Base-by-base conservation (phyloP, 2,329 filamentous ascomycete species). In the Trichoderma hamatum region DNA sequence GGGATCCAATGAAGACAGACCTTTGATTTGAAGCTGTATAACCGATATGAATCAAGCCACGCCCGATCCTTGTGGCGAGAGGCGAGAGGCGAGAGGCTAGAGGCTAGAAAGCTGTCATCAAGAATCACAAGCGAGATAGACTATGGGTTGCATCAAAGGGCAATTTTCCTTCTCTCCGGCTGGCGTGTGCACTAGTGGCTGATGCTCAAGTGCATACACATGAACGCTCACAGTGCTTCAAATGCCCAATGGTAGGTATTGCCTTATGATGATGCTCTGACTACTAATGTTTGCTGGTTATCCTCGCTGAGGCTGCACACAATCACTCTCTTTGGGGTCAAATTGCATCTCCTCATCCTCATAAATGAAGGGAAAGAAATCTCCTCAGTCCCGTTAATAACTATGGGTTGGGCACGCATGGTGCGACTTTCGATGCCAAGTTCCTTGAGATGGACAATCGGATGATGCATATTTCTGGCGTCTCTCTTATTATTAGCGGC, bases 101-200 rank as follows among this genome's bases (percentile, higher is more conserved):
- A 24, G 21, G n/a, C n/a, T n/a, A n/a, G n/a, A 26, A 28, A n/a
- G 16, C 51, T 54, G 5, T 7, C 13, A 28, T 16, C 51, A 16
- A 54, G 51, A 24, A 30, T 6, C 26, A 30, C 3, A 6, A 14
- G 26, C 16, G 26, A 55, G 51, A 30, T 30, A 3, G 5, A 16
- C 26, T 55, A 73, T 72, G 71, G 72, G 75, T 74, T 71, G 72
- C 68, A 59, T 71, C 72, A 72, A 67, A 46, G 34, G 46, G 26
- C 13, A 14, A 9, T 63, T 52, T 19, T 52, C 10, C 13, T 34
- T 11, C 54, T 43, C 34, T 43, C n/a, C n/a, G 32, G 32, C 36
- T 34, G 26, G 14, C 39, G 39, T 28, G 14, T 7, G 11, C 30
- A 32, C 24, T n/a, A 28, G 26, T 14, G 28, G 19, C 30, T 19